A percentile compares a stretch with the other conserved stretches of the same genome.
Evolutionary conservation across 192 early-diverging fungal genomes (phyloP).

Genomic region (Chytriomyces confervae): DNA sequence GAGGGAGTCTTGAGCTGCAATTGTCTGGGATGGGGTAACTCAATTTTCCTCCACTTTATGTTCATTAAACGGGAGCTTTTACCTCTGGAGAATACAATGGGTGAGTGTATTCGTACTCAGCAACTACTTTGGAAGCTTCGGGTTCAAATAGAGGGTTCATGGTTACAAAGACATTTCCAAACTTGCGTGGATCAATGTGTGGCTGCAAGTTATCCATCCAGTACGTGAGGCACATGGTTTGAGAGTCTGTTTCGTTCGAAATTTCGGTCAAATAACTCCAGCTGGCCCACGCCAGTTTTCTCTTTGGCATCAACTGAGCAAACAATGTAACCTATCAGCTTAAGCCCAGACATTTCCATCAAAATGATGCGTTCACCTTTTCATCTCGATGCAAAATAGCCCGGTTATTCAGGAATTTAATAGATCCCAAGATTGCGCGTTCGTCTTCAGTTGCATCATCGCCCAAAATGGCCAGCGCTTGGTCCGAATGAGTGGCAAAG

Average conservation of each 20-base stretch:
- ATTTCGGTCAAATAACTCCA: conserved; percentile 65
- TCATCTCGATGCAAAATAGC: conserved; percentile 62
- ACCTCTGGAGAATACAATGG: conserved; percentile 52
- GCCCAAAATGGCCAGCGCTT: conserved; percentile 60
- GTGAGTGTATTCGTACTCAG: conserved; percentile 58
- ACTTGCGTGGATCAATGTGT: conserved; percentile 45
- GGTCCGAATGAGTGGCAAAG: conserved; percentile 66
- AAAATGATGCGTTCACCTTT: conserved; percentile 29
- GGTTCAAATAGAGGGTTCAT: conserved; percentile 65
- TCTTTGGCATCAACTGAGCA: conserved; percentile 60
- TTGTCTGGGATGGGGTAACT: conserved; percentile 29
- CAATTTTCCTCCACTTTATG: background rate
- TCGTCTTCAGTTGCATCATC: conserved; percentile 58
- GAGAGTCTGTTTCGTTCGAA: conserved; percentile 37
- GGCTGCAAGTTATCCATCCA: conserved; percentile 71
- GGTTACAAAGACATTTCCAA: conserved; percentile 63
- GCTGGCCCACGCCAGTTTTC: conserved; percentile 50
- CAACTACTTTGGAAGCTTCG: conserved; percentile 43
- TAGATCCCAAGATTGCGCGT: conserved; percentile 47
- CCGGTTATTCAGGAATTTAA: conserved; percentile 57
- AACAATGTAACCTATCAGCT: background rate
- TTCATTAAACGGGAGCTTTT: background rate
- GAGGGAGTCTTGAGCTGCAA: conserved; percentile 58
- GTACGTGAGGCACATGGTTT: conserved; percentile 60
- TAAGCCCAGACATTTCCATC: background rate